These are phyloP conservation scores for Mallotus japonicus DNA, from an alignment of 441 rosid genomes.

Conservation along the genomic window DNA sequence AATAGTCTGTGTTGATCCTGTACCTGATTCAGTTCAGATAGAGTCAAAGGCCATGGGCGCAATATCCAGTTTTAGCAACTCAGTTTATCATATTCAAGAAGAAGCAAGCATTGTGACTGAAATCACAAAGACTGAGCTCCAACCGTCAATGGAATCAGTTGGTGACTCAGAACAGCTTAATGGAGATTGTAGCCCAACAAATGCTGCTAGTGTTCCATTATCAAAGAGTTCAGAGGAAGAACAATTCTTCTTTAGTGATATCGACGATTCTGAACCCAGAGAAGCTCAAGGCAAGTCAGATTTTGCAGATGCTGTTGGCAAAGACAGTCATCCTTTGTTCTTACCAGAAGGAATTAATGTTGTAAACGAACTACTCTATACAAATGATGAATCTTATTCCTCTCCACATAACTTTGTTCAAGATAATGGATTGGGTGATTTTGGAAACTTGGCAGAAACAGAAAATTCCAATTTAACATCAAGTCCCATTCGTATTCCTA, in stretches of 20 bases:
- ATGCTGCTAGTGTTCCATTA: constrained; percentile 27
- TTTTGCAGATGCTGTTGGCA: constrained; percentile 29
- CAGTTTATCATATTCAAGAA: constrained; percentile 29
- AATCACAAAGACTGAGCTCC: constrained; percentile 28
- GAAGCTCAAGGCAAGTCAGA: constrained; percentile 27
- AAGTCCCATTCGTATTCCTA: constrained; percentile 48
- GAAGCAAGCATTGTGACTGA: constrained; percentile 12
- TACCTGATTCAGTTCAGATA: constrained; percentile 29
- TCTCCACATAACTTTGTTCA: constrained; percentile 21
- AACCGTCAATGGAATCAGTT: constrained; percentile 25
- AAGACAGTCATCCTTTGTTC: constrained; percentile 22
- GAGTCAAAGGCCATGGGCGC: constrained; percentile 28
- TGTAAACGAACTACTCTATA: constrained; percentile 17
- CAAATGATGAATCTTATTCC: constrained; percentile 28
- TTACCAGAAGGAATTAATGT: constrained; percentile 27
- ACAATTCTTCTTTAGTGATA: constrained; percentile 72
- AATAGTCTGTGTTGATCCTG: constrained; percentile 23
- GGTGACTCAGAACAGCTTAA: constrained; percentile 27
- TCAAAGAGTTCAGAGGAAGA: constrained; percentile 62
- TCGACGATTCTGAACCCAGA: constrained; percentile 41
- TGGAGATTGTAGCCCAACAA: constrained; percentile 28
- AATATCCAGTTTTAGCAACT: constrained; percentile 29
- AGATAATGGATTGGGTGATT: constrained; percentile 26
- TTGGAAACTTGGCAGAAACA: constrained; percentile 30
- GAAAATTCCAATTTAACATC: constrained; percentile 37